A percentile compares a stretch with the other conserved stretches of the same genome.
These are phyloP conservation scores for Vitis rotundifolia DNA, from an alignment of 164 flowering plant species.

Conservation along the genomic window DNA sequence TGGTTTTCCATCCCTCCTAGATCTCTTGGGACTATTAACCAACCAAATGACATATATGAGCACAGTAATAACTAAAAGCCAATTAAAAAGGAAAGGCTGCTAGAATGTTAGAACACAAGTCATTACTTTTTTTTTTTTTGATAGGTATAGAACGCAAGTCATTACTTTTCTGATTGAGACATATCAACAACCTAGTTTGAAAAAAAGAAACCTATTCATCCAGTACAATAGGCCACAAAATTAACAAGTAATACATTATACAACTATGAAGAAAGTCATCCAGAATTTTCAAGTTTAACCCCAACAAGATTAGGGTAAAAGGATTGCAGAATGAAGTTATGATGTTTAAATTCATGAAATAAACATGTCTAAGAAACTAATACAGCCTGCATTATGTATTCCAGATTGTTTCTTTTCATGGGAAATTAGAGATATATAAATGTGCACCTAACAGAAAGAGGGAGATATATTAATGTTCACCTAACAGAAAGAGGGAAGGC, in stretches of 20 bases:
- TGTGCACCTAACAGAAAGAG: too few species aligned
- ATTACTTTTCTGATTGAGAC: not conserved
- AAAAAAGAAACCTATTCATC: not conserved
- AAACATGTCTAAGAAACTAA: too few species aligned
- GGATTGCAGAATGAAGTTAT: not conserved
- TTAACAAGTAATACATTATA: not conserved
- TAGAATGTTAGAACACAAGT: not conserved
- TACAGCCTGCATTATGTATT: too few species aligned
- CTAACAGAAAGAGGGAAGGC: too few species aligned
- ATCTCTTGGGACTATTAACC: constrained; percentile 68
- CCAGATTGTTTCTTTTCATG: too few species aligned
- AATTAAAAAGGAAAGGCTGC: too few species aligned
- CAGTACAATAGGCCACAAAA: not conserved
- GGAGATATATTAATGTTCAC: too few species aligned
- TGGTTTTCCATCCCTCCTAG: constrained; percentile 70
- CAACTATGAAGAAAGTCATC: not conserved
- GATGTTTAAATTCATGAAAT: too few species aligned
- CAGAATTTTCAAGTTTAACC: not conserved
- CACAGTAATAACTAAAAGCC: not conserved
- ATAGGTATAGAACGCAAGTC: not conserved
- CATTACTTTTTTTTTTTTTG: too few species aligned
- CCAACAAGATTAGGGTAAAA: not conserved
- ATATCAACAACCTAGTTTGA: not conserved
- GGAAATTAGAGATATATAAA: too few species aligned
- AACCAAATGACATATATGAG: not conserved